These are phyloP conservation scores for Endoconidiophora polonica DNA, from an alignment of 2,329 filamentous ascomycete genomes.

Conservation along the genomic window DNA sequence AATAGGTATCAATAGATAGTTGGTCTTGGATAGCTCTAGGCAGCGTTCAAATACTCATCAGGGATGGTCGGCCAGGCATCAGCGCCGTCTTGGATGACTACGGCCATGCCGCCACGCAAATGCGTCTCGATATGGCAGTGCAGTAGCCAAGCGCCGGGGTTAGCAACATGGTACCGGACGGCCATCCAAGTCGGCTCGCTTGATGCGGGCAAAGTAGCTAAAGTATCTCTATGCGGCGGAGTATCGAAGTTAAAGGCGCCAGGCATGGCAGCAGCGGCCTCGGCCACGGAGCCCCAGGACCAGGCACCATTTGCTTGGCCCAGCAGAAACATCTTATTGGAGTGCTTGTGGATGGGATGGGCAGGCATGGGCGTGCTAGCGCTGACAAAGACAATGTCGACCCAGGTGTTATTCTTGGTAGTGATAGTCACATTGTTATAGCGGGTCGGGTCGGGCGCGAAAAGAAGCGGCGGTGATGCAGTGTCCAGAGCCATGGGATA, in stretches of 20 bases:
- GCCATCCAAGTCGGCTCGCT: conserved; percentile 26
- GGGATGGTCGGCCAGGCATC: conserved; percentile 28
- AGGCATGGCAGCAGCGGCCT: conserved; percentile 31
- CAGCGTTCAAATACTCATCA: conserved; percentile 19
- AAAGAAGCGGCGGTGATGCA: conserved; percentile 26
- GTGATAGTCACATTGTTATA: conserved; percentile 31
- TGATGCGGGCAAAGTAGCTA: conserved; percentile 13
- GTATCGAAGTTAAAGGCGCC: conserved; percentile 38
- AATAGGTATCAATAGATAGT: no score
- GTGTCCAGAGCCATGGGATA: conserved; percentile 23
- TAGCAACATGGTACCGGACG: conserved; percentile 34
- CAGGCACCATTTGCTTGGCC: conserved; percentile 34
- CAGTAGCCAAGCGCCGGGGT: conserved; percentile 36
- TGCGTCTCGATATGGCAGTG: conserved; percentile 42
- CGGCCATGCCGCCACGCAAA: conserved; percentile 35
- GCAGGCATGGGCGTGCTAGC: conserved; percentile 27
- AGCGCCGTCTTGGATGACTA: conserved; percentile 33
- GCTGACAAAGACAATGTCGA: conserved; percentile 37
- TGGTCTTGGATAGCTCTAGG: not conserved
- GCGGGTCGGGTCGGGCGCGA: conserved; percentile 20
- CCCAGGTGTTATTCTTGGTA: conserved; percentile 32
- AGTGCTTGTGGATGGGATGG: conserved; percentile 49
- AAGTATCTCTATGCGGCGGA: conserved; percentile 34
- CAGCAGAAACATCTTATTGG: conserved; percentile 41
- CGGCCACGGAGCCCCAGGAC: conserved; percentile 34